phyloP scores from a whole-genome alignment of 2,329 filamentous ascomycete genomes.

The Thelonectria blattea region DNA sequence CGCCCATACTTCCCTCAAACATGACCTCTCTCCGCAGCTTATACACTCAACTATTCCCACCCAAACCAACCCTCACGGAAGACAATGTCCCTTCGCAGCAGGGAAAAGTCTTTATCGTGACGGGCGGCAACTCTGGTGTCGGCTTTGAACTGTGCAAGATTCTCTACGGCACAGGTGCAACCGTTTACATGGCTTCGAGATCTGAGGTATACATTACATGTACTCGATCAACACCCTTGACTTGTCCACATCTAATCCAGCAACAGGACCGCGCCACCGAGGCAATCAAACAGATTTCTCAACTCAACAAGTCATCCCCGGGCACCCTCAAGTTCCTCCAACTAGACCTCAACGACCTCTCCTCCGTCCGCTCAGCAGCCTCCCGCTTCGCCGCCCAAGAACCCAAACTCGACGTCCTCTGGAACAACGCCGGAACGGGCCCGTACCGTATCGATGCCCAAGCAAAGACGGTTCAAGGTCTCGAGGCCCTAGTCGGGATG shows the following conservation, averaged over 20 bases:
- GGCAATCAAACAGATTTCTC: slow-evolving; percentile 42
- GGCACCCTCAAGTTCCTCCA: slow-evolving; percentile 42
- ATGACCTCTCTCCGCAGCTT: slow-evolving; percentile 18
- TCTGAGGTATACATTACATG: slow-evolving; percentile 26
- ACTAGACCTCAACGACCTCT: slow-evolving; percentile 50
- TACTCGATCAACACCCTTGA: background rate
- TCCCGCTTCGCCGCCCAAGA: slow-evolving; percentile 46
- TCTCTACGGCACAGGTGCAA: slow-evolving; percentile 58
- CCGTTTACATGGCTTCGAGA: slow-evolving; percentile 59
- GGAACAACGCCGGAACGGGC: slow-evolving; percentile 45
- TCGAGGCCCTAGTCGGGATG: slow-evolving; percentile 43
- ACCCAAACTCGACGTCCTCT: slow-evolving; percentile 49
- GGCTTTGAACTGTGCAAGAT: slow-evolving; percentile 59
- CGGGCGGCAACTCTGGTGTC: slow-evolving; percentile 48
- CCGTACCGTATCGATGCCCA: slow-evolving; percentile 19
- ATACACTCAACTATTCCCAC: slow-evolving; percentile 24
- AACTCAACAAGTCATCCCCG: slow-evolving; percentile 10
- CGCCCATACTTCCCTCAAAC: background rate
- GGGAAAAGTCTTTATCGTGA: slow-evolving; percentile 54
- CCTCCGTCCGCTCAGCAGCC: slow-evolving; percentile 46
- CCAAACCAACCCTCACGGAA: slow-evolving; percentile 36
- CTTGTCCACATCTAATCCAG: background rate
- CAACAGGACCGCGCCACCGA: slow-evolving; percentile 23
- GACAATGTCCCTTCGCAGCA: slow-evolving; percentile 34
- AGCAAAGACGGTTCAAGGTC: slow-evolving; percentile 36